Percentiles rank a stretch among this genome's conserved stretches.
phyloP scores from a whole-genome alignment of 345 rosid genomes.

The Bretschneidera sinensis region DNA sequence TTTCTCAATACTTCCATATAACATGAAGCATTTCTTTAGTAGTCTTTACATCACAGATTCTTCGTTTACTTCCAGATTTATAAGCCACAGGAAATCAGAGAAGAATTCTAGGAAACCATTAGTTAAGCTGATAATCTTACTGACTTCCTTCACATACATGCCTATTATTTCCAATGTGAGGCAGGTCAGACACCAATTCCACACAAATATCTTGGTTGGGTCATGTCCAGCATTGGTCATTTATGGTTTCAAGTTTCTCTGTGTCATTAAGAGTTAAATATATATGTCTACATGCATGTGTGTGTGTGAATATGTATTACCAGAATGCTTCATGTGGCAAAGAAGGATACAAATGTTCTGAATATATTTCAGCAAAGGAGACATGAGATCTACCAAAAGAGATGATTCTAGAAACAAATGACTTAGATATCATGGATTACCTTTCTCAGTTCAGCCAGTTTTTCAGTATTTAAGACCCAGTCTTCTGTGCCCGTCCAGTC shows the following conservation, averaged over 20 bases:
- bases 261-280: too few species aligned
- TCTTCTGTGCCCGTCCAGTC: conserved; percentile 67
- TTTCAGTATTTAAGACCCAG: conserved; percentile 65
- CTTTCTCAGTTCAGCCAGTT: conserved; percentile 53
- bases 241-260: not conserved
- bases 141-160: not conserved
- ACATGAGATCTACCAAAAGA: not conserved
- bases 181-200: not conserved
- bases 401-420: conserved; percentile 3
- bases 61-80: not conserved
- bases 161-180: not conserved
- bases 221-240: not conserved
- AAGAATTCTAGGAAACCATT: not conserved
- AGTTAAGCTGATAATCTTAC: not conserved
- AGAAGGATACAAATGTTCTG: too few species aligned
- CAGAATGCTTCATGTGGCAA: not conserved
- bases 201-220: not conserved
- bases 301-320: not conserved
- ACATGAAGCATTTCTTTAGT: not conserved
- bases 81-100: not conserved
- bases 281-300: not conserved
- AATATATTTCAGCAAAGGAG: not conserved
- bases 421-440: conserved; percentile 21
- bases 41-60: not conserved
- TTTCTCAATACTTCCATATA: not conserved